Base-by-base conservation (phyloP, 1,284 basidiomycete genomes). In the Mycosarcoma mackinlayi region DNA sequence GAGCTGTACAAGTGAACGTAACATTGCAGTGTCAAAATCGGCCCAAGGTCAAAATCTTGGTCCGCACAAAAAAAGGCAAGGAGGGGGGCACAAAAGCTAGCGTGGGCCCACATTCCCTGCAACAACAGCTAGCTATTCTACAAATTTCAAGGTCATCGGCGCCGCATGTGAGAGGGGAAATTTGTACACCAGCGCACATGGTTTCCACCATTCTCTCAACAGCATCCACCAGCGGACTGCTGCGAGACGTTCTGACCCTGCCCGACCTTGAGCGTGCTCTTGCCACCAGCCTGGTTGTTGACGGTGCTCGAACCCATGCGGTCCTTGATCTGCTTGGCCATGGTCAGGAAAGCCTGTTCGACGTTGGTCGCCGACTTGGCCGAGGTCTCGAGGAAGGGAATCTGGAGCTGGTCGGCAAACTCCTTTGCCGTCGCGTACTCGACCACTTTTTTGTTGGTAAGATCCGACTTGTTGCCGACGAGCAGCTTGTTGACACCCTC, bases 401-500 rank as follows among this genome's bases (percentile, higher is more conserved):
- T 83, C 62, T 78, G 73, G 47, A 82, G 79, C 61, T 80, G 76
- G 38, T 82, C 80, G 47, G 80, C 80, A 51, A 82, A 80, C 57
- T 75, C 94, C 90, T 98, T 98, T 58, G 96, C 96, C 44, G 91
- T 91, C 65, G 90, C 91, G 85, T 98, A 97, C 84, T 98, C 96
- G 72, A 99, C 95, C 50, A 96, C 94, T 87, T 98, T 98, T 90
- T 98, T 98, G 87, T 89, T 90, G 38, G 93, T 93, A 83, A 98
- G 86, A 86, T 98, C 95, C 48, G 91, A 93, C 88, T 98, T 98
- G 88, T 98, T 98, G 70, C 95, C 95, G 59, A 98, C 93, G 50
- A 98, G 88, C 46, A 98, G 85, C 86, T 97, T 97, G 88, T 97
- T 97, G 65, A 98, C 95, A 54, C 95, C 96, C 85, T 98, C 96